Base-by-base conservation (phyloP, 2,329 filamentous ascomycete species). In the Dactylellina sp. region DNA sequence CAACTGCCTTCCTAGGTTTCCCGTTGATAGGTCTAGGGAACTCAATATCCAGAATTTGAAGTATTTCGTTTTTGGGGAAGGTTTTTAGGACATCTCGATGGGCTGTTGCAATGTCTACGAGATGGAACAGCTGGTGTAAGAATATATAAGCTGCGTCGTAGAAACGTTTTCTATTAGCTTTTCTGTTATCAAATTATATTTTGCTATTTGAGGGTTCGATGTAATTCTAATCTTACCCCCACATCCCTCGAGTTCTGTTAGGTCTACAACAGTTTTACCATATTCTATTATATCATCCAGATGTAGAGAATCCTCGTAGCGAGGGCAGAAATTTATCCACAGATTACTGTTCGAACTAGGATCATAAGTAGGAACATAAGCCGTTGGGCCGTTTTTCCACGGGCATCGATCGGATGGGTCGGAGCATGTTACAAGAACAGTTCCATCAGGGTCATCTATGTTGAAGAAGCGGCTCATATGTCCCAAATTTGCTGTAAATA, bases 101-200 rank as follows among this genome's bases (percentile, higher is more conserved):
- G 7, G 61, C 28, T 1, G 16, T 49, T 14, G 50, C 39, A 9
- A 53, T 56, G 5, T 47, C 28, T 7, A 25, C 16, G 1, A 47
- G 22, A 37, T 65, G 61, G 9, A 65, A 40, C 42, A 65, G 28
- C 22, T 56, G 37, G 6, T 65, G 61, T 0, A 65, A 1, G n/a
- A 65, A 24, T 18, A 40, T 2, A n/a, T 16, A 44, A 11, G 24
- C 53, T 59, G 18, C 9, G 5, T 7, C 32, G 32, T 6, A 35
- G 32, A 35, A 35, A 44, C n/a, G 16, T 44, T 44, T 44, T 5
- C 16, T 6, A 49, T 49, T 49, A 22, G 39, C 18, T 22, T 24
- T 16, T n/a, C n/a, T n/a, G n/a, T n/a, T n/a, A n/a, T n/a, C n/a
- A n/a, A n/a, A n/a, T n/a, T n/a, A n/a, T n/a, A n/a, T n/a, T n/a